Percentiles rank a stretch among this genome's conserved stretches.
Evolutionary conservation across 2,329 filamentous ascomycete genomes (phyloP).

Genomic region (Bipolaris sorokiniana): DNA sequence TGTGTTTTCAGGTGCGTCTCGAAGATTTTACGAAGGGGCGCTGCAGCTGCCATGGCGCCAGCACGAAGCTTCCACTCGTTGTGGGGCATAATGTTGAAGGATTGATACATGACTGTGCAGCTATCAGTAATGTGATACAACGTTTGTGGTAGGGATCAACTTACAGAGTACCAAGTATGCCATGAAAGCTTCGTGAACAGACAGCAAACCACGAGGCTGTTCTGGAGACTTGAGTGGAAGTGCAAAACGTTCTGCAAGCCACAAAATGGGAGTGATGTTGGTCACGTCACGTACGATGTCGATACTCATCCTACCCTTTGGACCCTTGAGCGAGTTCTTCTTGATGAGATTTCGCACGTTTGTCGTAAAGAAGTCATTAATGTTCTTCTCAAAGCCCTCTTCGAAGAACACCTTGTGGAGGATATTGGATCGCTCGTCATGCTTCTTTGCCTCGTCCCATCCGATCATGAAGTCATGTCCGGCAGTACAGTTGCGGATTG

Average conservation of each 20-base stretch:
- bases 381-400: slow-evolving; percentile 65
- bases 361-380: slow-evolving; percentile 67
- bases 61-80: slow-evolving; percentile 59
- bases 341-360: slow-evolving; percentile 55
- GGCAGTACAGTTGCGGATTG: slow-evolving; percentile 69
- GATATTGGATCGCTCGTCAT: slow-evolving; percentile 46
- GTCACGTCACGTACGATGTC: slow-evolving; percentile 69
- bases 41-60: slow-evolving; percentile 57
- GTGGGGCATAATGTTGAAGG: slow-evolving; percentile 59
- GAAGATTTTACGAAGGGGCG: slow-evolving; percentile 70
- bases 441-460: slow-evolving; percentile 45
- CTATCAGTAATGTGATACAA: not conserved
- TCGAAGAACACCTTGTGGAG: slow-evolving; percentile 65
- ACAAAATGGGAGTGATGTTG: slow-evolving; percentile 70
- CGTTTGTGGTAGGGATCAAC: not conserved
- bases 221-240: slow-evolving; percentile 69
- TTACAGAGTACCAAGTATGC: slow-evolving; percentile 66
- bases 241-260: slow-evolving; percentile 67
- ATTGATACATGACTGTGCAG: slow-evolving; percentile 58
- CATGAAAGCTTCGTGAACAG: slow-evolving; percentile 55
- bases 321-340: slow-evolving; percentile 54
- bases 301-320: slow-evolving; percentile 54
- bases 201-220: slow-evolving; percentile 63
- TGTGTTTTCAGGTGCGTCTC: slow-evolving; percentile 69
- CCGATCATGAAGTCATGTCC: slow-evolving; percentile 63